These are phyloP conservation scores for Solanum chacoense DNA, from an alignment of 305 asterid species.

Conservation along the genomic window DNA sequence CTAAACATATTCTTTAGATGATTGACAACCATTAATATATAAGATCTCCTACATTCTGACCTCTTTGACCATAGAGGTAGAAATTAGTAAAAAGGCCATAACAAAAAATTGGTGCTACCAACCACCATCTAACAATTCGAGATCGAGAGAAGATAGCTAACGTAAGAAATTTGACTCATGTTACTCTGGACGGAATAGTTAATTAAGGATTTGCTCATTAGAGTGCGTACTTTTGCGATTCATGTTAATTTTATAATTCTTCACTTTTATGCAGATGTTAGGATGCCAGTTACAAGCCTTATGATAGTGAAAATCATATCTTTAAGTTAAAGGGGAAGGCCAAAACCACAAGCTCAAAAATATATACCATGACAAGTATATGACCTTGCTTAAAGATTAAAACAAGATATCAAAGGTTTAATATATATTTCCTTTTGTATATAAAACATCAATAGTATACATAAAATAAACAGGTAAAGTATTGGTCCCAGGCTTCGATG, in stretches of 20 bases:
- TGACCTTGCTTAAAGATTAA: background rate
- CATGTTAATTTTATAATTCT: background rate
- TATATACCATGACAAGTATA: background rate
- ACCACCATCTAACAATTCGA: too few species aligned
- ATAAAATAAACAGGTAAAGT: background rate
- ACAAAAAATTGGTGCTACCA: too few species aligned
- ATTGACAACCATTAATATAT: too few species aligned
- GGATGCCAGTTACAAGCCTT: background rate
- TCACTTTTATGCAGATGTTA: background rate
- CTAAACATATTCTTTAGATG: too few species aligned
- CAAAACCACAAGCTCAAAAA: background rate
- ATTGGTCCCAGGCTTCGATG: too few species aligned
- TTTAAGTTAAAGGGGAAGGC: too few species aligned
- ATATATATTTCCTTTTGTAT: background rate
- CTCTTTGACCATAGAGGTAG: too few species aligned
- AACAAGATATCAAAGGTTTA: background rate
- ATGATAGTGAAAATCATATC: background rate
- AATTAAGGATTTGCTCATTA: background rate
- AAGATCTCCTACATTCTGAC: too few species aligned
- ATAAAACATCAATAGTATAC: background rate
- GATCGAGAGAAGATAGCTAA: too few species aligned
- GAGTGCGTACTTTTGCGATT: background rate
- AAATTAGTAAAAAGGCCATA: too few species aligned
- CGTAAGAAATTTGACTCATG: background rate
- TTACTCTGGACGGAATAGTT: too few species aligned